phyloP scores from a whole-genome alignment of 2,329 filamentous ascomycete species.

The Xylaria sp. region DNA sequence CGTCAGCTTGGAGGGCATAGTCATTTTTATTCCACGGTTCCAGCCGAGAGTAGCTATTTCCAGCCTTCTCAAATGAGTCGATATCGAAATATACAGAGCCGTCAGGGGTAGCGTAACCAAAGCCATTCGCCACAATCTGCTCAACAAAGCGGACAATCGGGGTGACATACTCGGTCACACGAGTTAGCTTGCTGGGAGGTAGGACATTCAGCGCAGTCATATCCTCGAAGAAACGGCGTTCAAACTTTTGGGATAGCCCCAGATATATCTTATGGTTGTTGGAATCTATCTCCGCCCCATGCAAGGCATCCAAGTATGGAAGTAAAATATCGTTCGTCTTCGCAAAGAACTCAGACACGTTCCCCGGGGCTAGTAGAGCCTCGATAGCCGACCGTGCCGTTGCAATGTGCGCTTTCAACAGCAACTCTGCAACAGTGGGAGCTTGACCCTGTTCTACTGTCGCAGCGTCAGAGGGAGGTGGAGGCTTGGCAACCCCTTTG shows the following conservation, averaged over 20 bases:
- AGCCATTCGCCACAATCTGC: constrained; percentile 28
- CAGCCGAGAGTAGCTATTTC: constrained; percentile 29
- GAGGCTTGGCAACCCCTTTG: constrained; percentile 10
- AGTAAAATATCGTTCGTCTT: constrained; percentile 31
- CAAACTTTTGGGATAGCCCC: constrained; percentile 23
- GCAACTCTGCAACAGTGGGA: constrained; percentile 17
- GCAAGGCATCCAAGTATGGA: constrained; percentile 31
- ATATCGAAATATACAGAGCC: constrained; percentile 38
- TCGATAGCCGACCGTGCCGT: constrained; percentile 23
- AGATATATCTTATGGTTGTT: constrained; percentile 31
- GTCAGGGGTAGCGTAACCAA: constrained; percentile 34
- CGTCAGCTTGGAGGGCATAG: constrained; percentile 29
- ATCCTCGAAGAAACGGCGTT: constrained; percentile 31
- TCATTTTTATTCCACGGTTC: constrained; percentile 33
- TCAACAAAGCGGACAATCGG: constrained; percentile 32
- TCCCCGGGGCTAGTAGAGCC: constrained; percentile 27
- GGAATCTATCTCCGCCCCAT: constrained; percentile 27
- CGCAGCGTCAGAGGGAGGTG: constrained; percentile 12
- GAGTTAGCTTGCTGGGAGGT: constrained; percentile 22
- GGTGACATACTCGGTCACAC: constrained; percentile 30
- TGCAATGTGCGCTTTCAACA: constrained; percentile 26
- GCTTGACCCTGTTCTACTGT: constrained; percentile 17
- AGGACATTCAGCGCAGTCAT: constrained; percentile 35
- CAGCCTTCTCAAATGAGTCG: constrained; percentile 33
- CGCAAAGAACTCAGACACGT: constrained; percentile 15